Evolutionary conservation across 2,329 filamentous ascomycete species (phyloP), one percentile per base, ranked within the genome.

Genomic region (Cercospora zeae-maydis): DNA sequence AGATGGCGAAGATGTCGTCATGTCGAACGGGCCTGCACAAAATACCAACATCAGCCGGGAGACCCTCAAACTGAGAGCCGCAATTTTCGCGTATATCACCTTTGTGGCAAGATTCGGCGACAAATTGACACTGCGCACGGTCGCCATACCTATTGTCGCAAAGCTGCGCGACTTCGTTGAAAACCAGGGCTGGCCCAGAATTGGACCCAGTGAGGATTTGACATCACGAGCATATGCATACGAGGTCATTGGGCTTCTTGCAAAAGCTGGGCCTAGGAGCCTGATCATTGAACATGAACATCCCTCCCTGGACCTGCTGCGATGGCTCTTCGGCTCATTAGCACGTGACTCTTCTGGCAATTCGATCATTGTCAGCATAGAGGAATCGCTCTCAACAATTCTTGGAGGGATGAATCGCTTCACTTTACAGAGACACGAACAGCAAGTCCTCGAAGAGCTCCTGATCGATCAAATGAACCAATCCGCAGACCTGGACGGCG

Each of bases 161-260:
- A 84, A 87, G 51, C 79, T 98, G 70, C 84, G 84, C 66, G 82
- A 85, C 24, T 97, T 92, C 72, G 87, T 96, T 59, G 83, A 89
- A 66, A 82, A 84, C 33, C 91, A 96, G 75, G 92, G 92, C 5
- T 97, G 93, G 93, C 93, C 93, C 1, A 79, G 79, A 19, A 84
- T 88, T 1, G 78, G 78, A 36, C 73, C 76, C 3, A 81, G 81
- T 51, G 80, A 85, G 58, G 83, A 86, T 67, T 79, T 88, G 59
- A 83, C 84, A 3, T 80, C 96, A 47, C 86, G 93, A 42, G 88
- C 88, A 5, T 88, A 90, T 72, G 92, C 90, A 1, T 98, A 97
- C 75, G 93, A 98, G 75, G 92, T 91, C 0, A 91, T 98, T 39
- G 95, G 93, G 0, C 84, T 95, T 13, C 77, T 98, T 24, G 87